phyloP scores from a whole-genome alignment of 176 grass and related monocot genomes.

The Saccharum officinarum region DNA sequence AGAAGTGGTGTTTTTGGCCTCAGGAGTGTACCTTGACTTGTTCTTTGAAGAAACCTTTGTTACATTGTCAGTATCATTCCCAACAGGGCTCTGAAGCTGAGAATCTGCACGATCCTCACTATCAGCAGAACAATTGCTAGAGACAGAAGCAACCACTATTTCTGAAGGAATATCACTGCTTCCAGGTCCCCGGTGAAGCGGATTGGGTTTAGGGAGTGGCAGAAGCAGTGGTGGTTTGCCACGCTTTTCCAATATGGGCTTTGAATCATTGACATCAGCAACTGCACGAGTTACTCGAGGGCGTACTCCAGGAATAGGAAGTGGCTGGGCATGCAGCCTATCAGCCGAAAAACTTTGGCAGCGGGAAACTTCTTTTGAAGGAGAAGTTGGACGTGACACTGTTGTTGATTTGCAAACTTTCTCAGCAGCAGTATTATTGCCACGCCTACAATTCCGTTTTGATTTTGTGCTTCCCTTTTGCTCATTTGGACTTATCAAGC shows the following conservation, averaged over 20 bases:
- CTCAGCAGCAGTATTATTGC: slow-evolving; percentile 52
- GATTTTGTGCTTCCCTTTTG: slow-evolving; percentile 77
- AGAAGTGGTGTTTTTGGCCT: not conserved
- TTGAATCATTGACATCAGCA: slow-evolving; percentile 75
- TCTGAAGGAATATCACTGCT: slow-evolving; percentile 57
- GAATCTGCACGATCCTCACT: slow-evolving; percentile 77
- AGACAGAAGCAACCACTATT: slow-evolving; percentile 70
- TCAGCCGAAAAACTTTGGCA: slow-evolving; percentile 93
- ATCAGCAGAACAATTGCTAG: slow-evolving; percentile 89
- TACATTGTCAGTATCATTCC: slow-evolving; percentile 68
- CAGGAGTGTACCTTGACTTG: slow-evolving; percentile 61
- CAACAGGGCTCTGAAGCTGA: slow-evolving; percentile 82
- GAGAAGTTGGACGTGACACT: slow-evolving; percentile 87
- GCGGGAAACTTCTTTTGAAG: slow-evolving; percentile 83
- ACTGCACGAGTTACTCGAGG: slow-evolving; percentile 56
- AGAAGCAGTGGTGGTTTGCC: slow-evolving; percentile 73
- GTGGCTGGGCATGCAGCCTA: slow-evolving; percentile 67
- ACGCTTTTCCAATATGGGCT: slow-evolving; percentile 81
- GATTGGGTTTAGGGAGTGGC: slow-evolving; percentile 76
- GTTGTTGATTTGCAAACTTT: slow-evolving; percentile 83
- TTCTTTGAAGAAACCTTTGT: slow-evolving; percentile 48
- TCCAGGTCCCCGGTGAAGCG: slow-evolving; percentile 54
- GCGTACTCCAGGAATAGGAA: slow-evolving; percentile 68
- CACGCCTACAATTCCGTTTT: slow-evolving; percentile 51
- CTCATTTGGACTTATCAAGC: slow-evolving; percentile 80